phyloP scores from a whole-genome alignment of 352 stramenopile species.

The Phytophthora boehmeriae region DNA sequence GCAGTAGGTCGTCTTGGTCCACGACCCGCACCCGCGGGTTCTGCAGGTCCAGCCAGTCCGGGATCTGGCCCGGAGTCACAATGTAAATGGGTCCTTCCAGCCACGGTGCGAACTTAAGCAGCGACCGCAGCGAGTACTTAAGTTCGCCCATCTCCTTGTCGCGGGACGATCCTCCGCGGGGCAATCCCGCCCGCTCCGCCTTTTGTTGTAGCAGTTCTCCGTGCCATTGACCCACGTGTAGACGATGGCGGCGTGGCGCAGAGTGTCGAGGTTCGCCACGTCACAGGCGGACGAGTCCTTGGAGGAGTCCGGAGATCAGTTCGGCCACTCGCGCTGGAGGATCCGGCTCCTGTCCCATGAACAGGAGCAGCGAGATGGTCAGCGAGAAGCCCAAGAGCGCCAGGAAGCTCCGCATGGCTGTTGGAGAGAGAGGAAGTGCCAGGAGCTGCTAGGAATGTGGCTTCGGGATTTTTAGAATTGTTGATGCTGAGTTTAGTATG shows the following conservation, averaged over 20 bases:
- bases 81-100: slow-evolving; percentile 85
- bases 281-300: slow-evolving; percentile 52
- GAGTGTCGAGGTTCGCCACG: slow-evolving; percentile 66
- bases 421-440: slow-evolving; percentile 2
- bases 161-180: slow-evolving; percentile 63
- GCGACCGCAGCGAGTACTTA: slow-evolving; percentile 85
- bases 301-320: slow-evolving; percentile 39
- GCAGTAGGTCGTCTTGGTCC: slow-evolving; percentile 81
- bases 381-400: slow-evolving; percentile 55
- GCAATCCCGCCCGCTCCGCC: slow-evolving; percentile 56
- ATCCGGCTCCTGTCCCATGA: slow-evolving; percentile 51
- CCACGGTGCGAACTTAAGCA: slow-evolving; percentile 83
- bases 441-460: slow-evolving; percentile 1
- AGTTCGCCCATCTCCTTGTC: slow-evolving; percentile 89
- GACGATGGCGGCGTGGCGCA: slow-evolving; percentile 74
- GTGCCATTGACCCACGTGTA: slow-evolving; percentile 90
- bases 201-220: slow-evolving; percentile 78
- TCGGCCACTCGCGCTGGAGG: slow-evolving; percentile 54
- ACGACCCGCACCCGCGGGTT: slow-evolving; percentile 77
- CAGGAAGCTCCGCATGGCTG: slow-evolving; percentile 55
- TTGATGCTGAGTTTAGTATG: neutral
- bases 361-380: slow-evolving; percentile 54
- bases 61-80: slow-evolving; percentile 82
- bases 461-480: too few species aligned
- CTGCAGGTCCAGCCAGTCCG: slow-evolving; percentile 72